Percentiles rank a stretch among this genome's conserved stretches.
These are phyloP conservation scores for Colletotrichum godetiae DNA, from an alignment of 2,329 filamentous ascomycete species.

Conservation along the genomic window DNA sequence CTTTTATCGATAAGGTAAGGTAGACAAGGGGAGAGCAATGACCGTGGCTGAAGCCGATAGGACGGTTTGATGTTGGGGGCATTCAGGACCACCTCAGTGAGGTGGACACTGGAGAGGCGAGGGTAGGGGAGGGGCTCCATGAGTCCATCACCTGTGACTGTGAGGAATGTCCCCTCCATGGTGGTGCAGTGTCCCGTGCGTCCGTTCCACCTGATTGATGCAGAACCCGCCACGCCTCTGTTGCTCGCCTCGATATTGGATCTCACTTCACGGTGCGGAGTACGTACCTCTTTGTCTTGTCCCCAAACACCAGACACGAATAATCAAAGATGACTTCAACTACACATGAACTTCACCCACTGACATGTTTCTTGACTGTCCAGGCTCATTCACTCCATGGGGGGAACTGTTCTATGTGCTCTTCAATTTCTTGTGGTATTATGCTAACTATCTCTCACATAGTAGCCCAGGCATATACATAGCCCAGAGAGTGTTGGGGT, in stretches of 20 bases:
- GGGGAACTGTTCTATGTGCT: background rate
- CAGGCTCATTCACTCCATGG: background rate
- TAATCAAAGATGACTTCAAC: no score
- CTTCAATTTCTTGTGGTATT: background rate
- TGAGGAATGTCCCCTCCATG: background rate
- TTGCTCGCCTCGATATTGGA: no score
- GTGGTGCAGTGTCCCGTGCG: slow-evolving; percentile 11
- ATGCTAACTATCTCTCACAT: background rate
- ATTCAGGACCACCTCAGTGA: no score
- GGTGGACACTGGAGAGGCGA: no score
- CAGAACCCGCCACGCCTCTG: slow-evolving; percentile 12
- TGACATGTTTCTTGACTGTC: background rate
- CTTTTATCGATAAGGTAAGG: slow-evolving; percentile 30
- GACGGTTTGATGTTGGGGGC: background rate
- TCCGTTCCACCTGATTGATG: slow-evolving; percentile 30
- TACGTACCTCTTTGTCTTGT: background rate
- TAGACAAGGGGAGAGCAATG: background rate
- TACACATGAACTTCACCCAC: background rate
- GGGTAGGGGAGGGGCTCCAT: no score
- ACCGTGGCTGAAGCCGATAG: slow-evolving; percentile 20
- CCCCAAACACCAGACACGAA: background rate
- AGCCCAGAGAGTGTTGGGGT: background rate
- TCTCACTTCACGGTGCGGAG: no score
- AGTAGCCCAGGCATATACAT: background rate
- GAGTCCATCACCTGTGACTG: slow-evolving; percentile 6